Base-by-base conservation (phyloP, 2,329 filamentous ascomycete genomes). In the Aureobasidium sp. region DNA sequence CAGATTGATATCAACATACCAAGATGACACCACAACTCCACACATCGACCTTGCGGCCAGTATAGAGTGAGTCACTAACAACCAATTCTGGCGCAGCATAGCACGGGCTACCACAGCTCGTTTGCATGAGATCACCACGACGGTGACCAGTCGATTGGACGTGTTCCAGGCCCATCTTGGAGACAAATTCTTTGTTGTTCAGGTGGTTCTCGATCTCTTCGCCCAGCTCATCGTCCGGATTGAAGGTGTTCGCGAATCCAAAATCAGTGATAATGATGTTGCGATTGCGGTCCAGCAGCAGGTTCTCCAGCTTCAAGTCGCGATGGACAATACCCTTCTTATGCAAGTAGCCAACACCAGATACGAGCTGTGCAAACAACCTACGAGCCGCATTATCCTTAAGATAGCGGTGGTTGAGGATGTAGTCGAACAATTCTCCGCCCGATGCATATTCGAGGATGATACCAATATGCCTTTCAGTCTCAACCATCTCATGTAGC, bases 241-340 rank as follows among this genome's bases (percentile, higher is more conserved):
- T 89, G 72, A 99, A 99, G 0, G 92, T 97, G 76, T 99, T 99
- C 68, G 94, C 94, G 73, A 99, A 99, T 20, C 94, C 94, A 76
- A 99, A 99, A 77, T 99, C 94, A 17, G 94, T 99, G 72, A 99
- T 99, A 77, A 99, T 99, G 71, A 99, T 97, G 79, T 99, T 99
- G 66, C 92, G 88, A 73, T 99, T 97, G 66, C 93, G 88, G 76
- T 99, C 94, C 57, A 99, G 82, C 41, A 99, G 82, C 69, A 99
- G 75, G 72, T 99, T 99, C 77, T 99, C 94, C 51, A 99, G 82
- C 77, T 99, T 99, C 67, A 99, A 78, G 77, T 99, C 94, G 70
- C 94, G 87, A 74, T 99, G 94, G 15, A 99, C 94, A 68, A 99
- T 99, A 65, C 94, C 94, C 78, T 96, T 97, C 76, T 96, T 97